These are phyloP conservation scores for Pholiota conissans DNA, from an alignment of 768 basidiomycete species.

Conservation along the genomic window DNA sequence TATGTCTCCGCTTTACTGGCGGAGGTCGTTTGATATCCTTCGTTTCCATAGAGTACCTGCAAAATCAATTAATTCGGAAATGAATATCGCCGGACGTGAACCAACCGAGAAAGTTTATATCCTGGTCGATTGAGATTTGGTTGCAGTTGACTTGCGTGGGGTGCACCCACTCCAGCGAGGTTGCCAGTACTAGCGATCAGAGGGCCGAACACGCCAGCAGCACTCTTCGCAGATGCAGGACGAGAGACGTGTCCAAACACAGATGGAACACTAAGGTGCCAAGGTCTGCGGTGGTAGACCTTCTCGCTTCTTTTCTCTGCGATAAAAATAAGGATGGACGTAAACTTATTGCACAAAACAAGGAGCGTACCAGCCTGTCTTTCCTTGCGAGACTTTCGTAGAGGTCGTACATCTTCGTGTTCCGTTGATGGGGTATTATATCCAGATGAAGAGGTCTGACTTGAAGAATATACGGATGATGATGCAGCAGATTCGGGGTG, in stretches of 20 bases:
- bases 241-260: constrained; percentile 22
- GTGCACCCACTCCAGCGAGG: constrained; percentile 61
- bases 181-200: constrained; percentile 72
- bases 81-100: neutral
- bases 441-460: constrained; percentile 7
- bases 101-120: constrained; percentile 61
- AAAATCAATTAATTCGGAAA: neutral
- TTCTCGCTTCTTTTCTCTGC: constrained; percentile 2
- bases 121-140: constrained; percentile 66
- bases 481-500: constrained; percentile 5
- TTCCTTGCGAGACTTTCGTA: too few species aligned
- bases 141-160: constrained; percentile 43
- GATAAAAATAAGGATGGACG: neutral
- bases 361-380: too few species aligned
- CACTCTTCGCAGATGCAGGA: constrained; percentile 44
- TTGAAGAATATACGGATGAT: constrained; percentile 5
- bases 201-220: constrained; percentile 67
- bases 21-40: neutral
- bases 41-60: constrained; percentile 15
- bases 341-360: neutral
- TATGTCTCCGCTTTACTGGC: neutral
- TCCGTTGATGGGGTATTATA: neutral
- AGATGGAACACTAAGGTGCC: constrained; percentile 3
- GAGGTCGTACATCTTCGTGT: neutral
- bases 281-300: neutral